A percentile compares a stretch with the other conserved stretches of the same genome.
These are phyloP conservation scores for Heliamphora pulchella DNA, from an alignment of 179 eudicot species.

Conservation along the genomic window DNA sequence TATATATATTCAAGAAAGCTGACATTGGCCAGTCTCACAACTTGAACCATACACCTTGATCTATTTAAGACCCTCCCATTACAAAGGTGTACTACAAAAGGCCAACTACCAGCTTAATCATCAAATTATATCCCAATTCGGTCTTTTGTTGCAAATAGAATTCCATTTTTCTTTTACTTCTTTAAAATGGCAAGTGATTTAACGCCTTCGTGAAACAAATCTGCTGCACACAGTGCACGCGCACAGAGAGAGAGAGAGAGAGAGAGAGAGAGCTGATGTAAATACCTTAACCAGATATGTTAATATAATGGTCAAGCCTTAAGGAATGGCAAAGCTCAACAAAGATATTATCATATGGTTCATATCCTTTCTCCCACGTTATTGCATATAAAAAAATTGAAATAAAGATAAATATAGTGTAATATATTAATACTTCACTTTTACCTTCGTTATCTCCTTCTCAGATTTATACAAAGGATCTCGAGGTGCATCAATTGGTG, in stretches of 20 bases:
- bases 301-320: too few relatives aligned
- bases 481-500: slow-evolving; percentile 94
- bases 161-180: neutral
- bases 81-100: neutral
- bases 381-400: neutral
- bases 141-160: neutral
- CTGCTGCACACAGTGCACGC: too few relatives aligned
- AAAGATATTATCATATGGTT: too few relatives aligned
- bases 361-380: too few relatives aligned
- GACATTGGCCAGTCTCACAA: neutral
- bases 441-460: slow-evolving; percentile 72
- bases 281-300: too few relatives aligned
- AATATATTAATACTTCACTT: neutral
- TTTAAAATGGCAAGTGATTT: neutral
- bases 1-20: too few relatives aligned
- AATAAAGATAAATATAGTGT: neutral
- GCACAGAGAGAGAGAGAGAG: too few relatives aligned
- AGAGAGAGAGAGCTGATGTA: too few relatives aligned
- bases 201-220: neutral
- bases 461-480: slow-evolving; percentile 94
- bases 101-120: neutral
- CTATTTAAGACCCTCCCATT: slow-evolving; percentile 1
- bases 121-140: neutral
- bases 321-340: too few relatives aligned
- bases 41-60: neutral